Evolutionary conservation across 331 rosid species (phyloP).

Genomic region (Quercus tomentella): DNA sequence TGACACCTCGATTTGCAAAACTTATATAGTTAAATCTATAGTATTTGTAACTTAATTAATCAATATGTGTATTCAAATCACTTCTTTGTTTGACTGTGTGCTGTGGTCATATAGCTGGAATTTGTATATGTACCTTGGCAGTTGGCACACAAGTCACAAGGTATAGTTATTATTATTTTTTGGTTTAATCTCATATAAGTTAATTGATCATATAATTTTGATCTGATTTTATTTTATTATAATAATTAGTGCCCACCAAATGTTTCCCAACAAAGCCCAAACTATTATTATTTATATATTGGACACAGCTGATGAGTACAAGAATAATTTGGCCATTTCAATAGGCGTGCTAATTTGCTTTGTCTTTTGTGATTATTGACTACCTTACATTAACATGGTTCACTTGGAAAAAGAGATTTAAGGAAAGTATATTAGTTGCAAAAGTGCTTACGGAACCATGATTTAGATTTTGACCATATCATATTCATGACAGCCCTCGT

Average conservation of each 20-base stretch:
- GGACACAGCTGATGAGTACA: background rate
- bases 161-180: no score
- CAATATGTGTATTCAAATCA: no score
- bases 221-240: background rate
- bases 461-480: conserved; percentile 17
- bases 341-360: background rate
- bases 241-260: background rate
- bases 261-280: background rate
- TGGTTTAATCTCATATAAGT: no score
- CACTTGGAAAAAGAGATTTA: background rate
- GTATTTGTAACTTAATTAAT: no score
- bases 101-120: no score
- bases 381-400: background rate
- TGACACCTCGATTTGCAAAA: no score
- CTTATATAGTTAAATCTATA: no score
- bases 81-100: no score
- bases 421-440: conserved; percentile 4
- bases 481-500: conserved; percentile 40
- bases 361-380: conserved; percentile 10
- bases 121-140: no score
- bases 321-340: conserved; percentile 10
- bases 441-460: conserved; percentile 26
- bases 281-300: background rate
- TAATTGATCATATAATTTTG: background rate
- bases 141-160: no score